A percentile compares a stretch with the other conserved stretches of the same genome.
Conservation (phyloP, 306 rosid genomes). For the Casuarina equisetifolia region DNA sequence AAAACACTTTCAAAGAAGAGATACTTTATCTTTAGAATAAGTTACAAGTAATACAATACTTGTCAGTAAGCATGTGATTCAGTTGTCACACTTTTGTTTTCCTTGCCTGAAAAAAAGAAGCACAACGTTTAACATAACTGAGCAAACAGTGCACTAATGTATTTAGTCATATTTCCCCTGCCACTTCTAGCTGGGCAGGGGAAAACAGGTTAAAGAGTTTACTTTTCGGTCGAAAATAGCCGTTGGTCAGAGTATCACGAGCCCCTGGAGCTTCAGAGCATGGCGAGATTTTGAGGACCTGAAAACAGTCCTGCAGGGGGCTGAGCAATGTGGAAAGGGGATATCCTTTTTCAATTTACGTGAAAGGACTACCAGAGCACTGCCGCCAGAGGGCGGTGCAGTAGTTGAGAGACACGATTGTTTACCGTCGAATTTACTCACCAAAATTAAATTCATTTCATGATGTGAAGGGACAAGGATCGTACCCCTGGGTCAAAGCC, state of each 20-base stretch:
- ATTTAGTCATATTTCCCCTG: no score
- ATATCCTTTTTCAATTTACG: not conserved
- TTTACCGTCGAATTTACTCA: not conserved
- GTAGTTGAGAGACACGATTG: conserved; percentile 8
- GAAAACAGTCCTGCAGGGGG: not conserved
- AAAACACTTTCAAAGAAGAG: no score
- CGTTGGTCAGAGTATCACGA: not conserved
- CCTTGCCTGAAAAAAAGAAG: no score
- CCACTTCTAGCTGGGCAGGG: no score
- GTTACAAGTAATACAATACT: no score
- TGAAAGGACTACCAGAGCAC: not conserved
- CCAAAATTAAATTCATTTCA: not conserved
- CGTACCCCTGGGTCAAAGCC: not conserved
- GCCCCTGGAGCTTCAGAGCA: not conserved
- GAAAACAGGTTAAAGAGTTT: no score
- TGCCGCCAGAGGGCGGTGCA: not conserved
- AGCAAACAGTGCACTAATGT: no score
- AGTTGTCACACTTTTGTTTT: no score
- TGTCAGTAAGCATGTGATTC: no score
- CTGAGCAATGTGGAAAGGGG: not conserved
- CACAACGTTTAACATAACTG: no score
- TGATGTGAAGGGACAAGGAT: not conserved
- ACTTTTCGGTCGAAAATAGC: not conserved
- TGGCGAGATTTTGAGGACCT: not conserved
- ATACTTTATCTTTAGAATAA: no score